Evolutionary conservation across 164 flowering plant genomes (phyloP).

Genomic region (Magnolia kwangsiensis): DNA sequence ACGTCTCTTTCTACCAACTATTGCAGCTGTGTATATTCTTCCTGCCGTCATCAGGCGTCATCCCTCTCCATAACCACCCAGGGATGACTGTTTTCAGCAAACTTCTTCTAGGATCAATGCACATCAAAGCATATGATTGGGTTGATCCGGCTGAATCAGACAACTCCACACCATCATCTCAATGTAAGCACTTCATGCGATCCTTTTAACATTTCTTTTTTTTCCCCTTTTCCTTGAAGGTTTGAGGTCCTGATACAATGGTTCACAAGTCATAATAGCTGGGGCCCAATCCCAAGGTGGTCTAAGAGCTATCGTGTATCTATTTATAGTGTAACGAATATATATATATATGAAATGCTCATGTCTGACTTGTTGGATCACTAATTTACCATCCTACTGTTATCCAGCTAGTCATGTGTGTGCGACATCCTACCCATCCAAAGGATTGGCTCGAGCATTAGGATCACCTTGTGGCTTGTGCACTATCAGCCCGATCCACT

Average conservation of each 20-base stretch:
- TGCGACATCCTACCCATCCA: too few relatives aligned
- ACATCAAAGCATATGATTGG: constrained; percentile 84
- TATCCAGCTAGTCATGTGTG: too few relatives aligned
- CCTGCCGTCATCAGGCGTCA: constrained; percentile 63
- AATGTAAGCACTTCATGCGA: constrained; percentile 30
- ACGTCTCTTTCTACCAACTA: background rate
- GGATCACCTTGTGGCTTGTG: too few relatives aligned
- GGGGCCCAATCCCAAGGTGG: background rate
- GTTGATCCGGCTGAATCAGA: constrained; percentile 28
- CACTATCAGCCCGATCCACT: too few relatives aligned
- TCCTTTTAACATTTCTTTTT: background rate
- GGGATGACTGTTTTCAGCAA: constrained; percentile 93
- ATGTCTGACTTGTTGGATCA: too few relatives aligned
- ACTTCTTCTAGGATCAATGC: constrained; percentile 76
- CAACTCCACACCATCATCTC: constrained; percentile 18
- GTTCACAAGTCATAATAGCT: too few relatives aligned
- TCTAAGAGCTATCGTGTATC: too few relatives aligned
- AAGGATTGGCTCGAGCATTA: too few relatives aligned
- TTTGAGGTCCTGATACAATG: too few relatives aligned
- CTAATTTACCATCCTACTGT: too few relatives aligned
- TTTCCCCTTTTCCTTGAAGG: background rate
- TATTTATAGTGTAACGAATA: too few relatives aligned
- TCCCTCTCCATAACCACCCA: constrained; percentile 94
- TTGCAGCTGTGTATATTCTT: constrained; percentile 77
- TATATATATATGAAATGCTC: too few relatives aligned